Conservation (phyloP, 176 grass and related monocot genomes). For the Puccinellia tenuiflora region DNA sequence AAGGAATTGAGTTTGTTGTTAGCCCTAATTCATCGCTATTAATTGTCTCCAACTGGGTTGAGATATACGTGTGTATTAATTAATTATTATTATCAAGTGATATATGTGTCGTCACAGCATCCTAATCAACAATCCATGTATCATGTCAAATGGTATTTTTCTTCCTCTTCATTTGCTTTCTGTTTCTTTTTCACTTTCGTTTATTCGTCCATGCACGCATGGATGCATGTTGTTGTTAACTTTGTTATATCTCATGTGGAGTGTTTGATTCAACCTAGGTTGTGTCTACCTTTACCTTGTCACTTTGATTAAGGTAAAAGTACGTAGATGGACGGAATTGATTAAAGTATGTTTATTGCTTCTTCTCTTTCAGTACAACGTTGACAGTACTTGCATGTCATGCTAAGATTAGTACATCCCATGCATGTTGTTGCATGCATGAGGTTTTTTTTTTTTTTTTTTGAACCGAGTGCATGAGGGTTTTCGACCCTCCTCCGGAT, state of each 20-base stretch:
- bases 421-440: not conserved
- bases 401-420: not conserved
- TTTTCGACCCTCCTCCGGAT: too few species aligned
- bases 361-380: not conserved
- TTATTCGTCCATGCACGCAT: not conserved
- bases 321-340: not conserved
- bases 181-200: not conserved
- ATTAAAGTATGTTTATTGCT: not conserved
- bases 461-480: too few species aligned
- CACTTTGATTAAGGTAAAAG: not conserved
- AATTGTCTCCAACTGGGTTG: constrained; percentile 20
- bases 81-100: not conserved
- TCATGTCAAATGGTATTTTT: constrained; percentile 13
- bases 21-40: constrained; percentile 4
- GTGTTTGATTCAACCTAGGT: not conserved
- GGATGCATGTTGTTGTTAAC: not conserved
- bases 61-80: not conserved
- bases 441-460: too few species aligned
- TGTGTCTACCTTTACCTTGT: not conserved
- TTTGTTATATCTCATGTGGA: not conserved
- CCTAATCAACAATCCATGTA: constrained; percentile 16
- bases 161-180: not conserved
- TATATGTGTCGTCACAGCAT: constrained; percentile 27
- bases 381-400: not conserved
- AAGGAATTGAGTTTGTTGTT: constrained; percentile 43